Base-by-base conservation (phyloP, 768 basidiomycete species). In the Suillus clintonianus region DNA sequence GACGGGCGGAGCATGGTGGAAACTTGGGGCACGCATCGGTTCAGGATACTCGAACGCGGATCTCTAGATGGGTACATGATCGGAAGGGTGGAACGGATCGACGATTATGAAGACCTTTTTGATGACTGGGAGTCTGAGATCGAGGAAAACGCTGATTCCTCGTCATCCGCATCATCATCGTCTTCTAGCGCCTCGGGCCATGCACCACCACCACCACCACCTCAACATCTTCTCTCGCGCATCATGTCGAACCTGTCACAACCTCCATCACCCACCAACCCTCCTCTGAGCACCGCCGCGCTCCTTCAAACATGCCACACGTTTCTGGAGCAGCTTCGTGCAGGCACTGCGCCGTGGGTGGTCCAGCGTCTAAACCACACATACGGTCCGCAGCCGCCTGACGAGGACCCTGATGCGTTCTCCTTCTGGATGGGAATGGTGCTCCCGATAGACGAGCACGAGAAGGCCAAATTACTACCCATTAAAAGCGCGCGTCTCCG, bases 1-100 rank as follows among this genome's bases (percentile, higher is more conserved):
- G 97, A 99, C 74, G 97, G 97, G 14, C 81, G 95, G 56, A 94
- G 92, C 75, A 85, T 95, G 81, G 90, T 92, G 76, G 81, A 94
- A 83, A 83, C 92, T 5, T 79, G 83, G 72, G 91, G 91, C 11
- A 78, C 79, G 13, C 70, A 85, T 71, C 87, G 97, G 7, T 98
- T 99, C 76, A 86, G 93, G 63, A 83, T 98, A 64, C 78, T 97
- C 64, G 94, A 97, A 72, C 85, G 89, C 50, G 92, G 91, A 3
- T 84, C 82, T 41, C 75, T 94, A 60, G 97, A 99, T 72, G 97
- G 97, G 4, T 99, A 99, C 73, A 89, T 87, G 76, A 90, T 97
- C 54, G 94, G 85, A 14, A 81, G 92, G 58, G 86, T 95, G 45
- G 94, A 97, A 73, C 79, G 80, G 84, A 69, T 76, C 41, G 72